Percentiles rank a stretch among this genome's conserved stretches.
Conservation (phyloP, 2,329 filamentous ascomycete species). For the Scedosporium dehoogii region DNA sequence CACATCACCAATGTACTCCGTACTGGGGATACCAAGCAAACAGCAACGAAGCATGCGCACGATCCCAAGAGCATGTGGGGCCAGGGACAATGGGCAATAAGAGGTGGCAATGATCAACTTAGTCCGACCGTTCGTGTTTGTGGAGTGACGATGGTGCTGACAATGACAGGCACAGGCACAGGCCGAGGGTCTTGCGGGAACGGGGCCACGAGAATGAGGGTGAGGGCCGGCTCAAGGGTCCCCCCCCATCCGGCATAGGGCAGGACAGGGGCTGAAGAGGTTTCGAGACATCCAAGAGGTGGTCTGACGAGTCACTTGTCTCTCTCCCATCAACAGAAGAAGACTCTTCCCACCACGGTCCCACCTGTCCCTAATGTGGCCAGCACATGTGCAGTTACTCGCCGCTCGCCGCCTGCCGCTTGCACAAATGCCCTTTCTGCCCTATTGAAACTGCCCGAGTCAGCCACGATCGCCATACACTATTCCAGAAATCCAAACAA, state of each 20-base stretch:
- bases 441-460: not conserved
- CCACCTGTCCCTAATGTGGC: not conserved
- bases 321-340: not conserved
- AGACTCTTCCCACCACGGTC: not conserved
- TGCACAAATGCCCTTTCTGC: not conserved
- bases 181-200: not conserved
- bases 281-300: not conserved
- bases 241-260: not conserved
- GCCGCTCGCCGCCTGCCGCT: not conserved
- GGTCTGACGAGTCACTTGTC: conserved; percentile 2
- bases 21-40: too few relatives aligned
- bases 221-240: not conserved
- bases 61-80: too few relatives aligned
- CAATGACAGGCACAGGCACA: too few relatives aligned
- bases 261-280: not conserved
- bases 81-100: too few relatives aligned
- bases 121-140: too few relatives aligned
- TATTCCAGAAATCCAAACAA: not conserved
- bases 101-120: too few relatives aligned
- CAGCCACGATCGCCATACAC: not conserved
- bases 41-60: too few relatives aligned
- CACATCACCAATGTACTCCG: too few relatives aligned
- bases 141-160: too few relatives aligned
- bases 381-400: not conserved
- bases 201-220: not conserved